Base-by-base conservation (phyloP, 2,329 filamentous ascomycete genomes). In the Colletotrichum aenigma region DNA sequence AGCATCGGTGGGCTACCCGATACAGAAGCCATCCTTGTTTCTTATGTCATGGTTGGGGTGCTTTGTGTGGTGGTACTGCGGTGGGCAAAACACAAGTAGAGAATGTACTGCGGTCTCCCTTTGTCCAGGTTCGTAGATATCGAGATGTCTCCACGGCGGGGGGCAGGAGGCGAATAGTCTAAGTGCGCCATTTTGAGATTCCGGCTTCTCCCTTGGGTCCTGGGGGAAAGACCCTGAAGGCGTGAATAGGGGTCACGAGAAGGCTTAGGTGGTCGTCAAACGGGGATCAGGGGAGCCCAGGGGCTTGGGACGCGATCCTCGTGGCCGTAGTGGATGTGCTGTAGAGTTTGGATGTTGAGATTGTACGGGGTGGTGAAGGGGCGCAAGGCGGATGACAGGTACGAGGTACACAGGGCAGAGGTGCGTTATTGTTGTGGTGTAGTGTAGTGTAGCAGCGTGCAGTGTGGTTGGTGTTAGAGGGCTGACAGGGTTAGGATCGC, bases 171-270 rank as follows among this genome's bases (percentile, higher is more conserved):
- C 43, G 56, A 36, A 43, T 67, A 56, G 55, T 66, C 43, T 55
- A 64, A 56, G 32, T 58, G 62, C 26, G 73, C 69, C 70, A 73
- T 75, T 66, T 73, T 56, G 38, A 38, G 70, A 74, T 64, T 69
- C 70, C 74, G 65, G 32, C 30, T 66, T 76, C 64, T 76, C 24
- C 70, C 70, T 38, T 36, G 56, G 24, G 36, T 64, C 55, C 56
- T 43, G 24, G 52, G 26, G 21, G n/a, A 48, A 58, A 32, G 70
- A n/a, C 62, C 56, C 60, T 34, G 28, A 26, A 48, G 30, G n/a
- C 15, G 34, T 30, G 26, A 76, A 60, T 32, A 58, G 58, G 65
- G 43, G 73, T 76, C 74, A 74, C 60, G 71, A 66, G 71, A 70
- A 60, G 48, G 34, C 18, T 38, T 38, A 60, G 24, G 16, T 24